These are phyloP conservation scores for Plasmodium cynomolgi DNA, from an alignment of 169 alveolate genomes.

Conservation along the genomic window DNA sequence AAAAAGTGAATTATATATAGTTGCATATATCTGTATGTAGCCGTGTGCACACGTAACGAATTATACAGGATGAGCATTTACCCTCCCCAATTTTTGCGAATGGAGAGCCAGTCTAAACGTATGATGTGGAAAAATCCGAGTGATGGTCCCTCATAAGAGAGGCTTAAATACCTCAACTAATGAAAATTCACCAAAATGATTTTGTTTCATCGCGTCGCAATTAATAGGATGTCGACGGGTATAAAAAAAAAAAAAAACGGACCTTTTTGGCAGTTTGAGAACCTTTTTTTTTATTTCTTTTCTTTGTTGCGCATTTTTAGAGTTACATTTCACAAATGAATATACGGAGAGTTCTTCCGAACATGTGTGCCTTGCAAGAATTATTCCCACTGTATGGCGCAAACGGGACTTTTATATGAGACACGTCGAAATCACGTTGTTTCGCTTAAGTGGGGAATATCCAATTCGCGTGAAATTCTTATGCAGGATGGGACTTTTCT, in stretches of 20 bases:
- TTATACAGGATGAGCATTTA: background rate
- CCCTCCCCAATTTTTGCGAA: background rate
- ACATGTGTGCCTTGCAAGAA: background rate
- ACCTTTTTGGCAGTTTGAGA: background rate
- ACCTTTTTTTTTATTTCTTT: background rate
- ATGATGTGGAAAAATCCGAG: background rate
- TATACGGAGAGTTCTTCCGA: background rate
- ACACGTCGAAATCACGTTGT: background rate
- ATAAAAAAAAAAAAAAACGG: background rate
- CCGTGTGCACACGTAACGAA: background rate
- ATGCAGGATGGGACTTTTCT: background rate
- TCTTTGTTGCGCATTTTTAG: background rate
- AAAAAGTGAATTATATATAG: background rate
- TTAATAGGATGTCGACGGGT: background rate
- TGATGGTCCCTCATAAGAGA: background rate
- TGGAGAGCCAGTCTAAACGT: background rate
- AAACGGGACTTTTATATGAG: background rate
- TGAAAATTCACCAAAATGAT: background rate
- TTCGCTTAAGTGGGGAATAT: background rate
- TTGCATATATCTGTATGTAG: background rate
- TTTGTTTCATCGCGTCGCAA: background rate
- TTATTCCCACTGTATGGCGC: background rate
- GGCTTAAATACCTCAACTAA: background rate
- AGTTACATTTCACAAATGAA: background rate
- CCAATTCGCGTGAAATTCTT: background rate